phyloP scores from a whole-genome alignment of 2,329 filamentous ascomycete species.

The Exophiala dermatitidis region DNA sequence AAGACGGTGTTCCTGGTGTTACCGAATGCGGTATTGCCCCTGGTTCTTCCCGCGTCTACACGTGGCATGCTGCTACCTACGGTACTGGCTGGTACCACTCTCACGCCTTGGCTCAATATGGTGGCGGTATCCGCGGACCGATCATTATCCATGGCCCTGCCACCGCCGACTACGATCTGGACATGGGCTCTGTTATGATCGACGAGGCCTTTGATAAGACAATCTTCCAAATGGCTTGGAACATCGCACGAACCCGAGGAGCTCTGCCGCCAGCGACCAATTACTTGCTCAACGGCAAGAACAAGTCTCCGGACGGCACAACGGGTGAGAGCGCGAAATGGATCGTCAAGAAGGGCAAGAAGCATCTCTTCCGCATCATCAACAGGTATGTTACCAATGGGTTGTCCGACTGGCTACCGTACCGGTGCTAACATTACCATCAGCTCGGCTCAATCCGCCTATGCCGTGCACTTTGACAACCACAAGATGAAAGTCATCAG shows the following conservation, averaged over 20 bases:
- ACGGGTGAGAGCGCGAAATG: slow-evolving; percentile 18
- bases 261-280: slow-evolving; percentile 18
- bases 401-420: not conserved
- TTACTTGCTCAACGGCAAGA: slow-evolving; percentile 27
- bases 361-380: slow-evolving; percentile 27
- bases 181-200: slow-evolving; percentile 25
- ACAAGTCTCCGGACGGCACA: slow-evolving; percentile 20
- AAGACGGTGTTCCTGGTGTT: slow-evolving; percentile 52
- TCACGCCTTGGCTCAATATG: slow-evolving; percentile 43
- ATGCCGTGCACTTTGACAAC: slow-evolving; percentile 39
- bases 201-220: slow-evolving; percentile 22
- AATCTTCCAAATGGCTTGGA: slow-evolving; percentile 22
- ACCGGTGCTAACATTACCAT: slow-evolving; percentile 2
- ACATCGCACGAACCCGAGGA: slow-evolving; percentile 18
- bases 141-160: slow-evolving; percentile 27
- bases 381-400: slow-evolving; percentile 16
- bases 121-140: slow-evolving; percentile 25
- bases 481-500: slow-evolving; percentile 36
- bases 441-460: slow-evolving; percentile 21
- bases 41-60: slow-evolving; percentile 50
- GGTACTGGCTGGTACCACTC: slow-evolving; percentile 56
- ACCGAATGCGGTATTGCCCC: slow-evolving; percentile 49
- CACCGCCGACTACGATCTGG: slow-evolving; percentile 25
- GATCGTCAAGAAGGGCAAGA: slow-evolving; percentile 25
- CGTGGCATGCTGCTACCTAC: slow-evolving; percentile 40